Evolutionary conservation across 192 early-diverging fungal species (phyloP), one percentile per base, ranked within the genome.

Genomic region (Rhizophagus sp.): DNA sequence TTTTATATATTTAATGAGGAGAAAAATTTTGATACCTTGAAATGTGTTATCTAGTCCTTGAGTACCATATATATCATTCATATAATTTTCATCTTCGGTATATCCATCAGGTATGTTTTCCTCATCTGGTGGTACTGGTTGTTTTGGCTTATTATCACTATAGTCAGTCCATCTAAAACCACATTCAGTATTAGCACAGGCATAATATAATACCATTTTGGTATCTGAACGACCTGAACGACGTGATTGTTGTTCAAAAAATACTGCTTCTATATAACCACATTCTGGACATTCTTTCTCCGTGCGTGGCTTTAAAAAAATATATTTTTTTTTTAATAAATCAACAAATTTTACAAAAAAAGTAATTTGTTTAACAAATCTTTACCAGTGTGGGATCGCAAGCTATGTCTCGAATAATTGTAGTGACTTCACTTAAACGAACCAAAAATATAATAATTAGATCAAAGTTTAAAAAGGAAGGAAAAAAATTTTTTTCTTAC

Each of bases 191-290:
- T 91, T 91, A 74, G 89, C 88, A 79, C 94, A 95, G 13, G 93
- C 93, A 74, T 94, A 95, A 81, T 91, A 95, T 25, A 95, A 81
- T 25, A 89, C 92, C 94, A 95, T 94, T 30, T 91, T 91, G 4
- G 91, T 89, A 39, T 95, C 93, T 41, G 36, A 19, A 47, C 74
- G 74, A 34, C 77, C 93, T 22, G 36, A 19, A 44, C 74, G 74
- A 52, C 77, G 77, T 57, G 91, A 87, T 62, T 87, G 85, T 24
- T 93, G 90, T 83, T 95, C 93, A 83, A 94, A 95, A 80, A 91
- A 94, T 12, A 95, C 94, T 0, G 92, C 92, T 76, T 89, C 86
- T 19, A 86, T 80, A 30, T 88, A 69, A 52, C 77, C 77, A 81
- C 94, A 95, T 76, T 85, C 83, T 49, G 90, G 87, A 73, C 94